These are phyloP conservation scores for Neofusicoccum parvum DNA, from an alignment of 2,329 filamentous ascomycete genomes.

Conservation along the genomic window DNA sequence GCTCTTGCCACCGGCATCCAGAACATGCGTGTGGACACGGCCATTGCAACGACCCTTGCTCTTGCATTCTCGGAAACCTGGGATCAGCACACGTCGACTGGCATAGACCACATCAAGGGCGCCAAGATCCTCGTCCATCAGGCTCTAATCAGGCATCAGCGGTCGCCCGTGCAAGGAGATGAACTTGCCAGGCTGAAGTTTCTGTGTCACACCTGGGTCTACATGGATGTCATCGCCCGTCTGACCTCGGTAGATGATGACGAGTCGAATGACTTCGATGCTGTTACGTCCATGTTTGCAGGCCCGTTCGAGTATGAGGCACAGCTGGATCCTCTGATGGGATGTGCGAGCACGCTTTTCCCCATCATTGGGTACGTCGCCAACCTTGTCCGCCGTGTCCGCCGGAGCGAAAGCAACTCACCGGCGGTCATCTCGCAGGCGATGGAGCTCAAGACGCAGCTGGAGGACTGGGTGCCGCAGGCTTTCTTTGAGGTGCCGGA, in stretches of 20 bases:
- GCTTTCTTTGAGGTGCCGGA: conserved; percentile 62
- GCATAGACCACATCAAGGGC: conserved; percentile 69
- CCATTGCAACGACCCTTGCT: conserved; percentile 69
- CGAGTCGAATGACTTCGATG: conserved; percentile 55
- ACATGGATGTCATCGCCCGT: conserved; percentile 72
- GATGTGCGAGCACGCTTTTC: conserved; percentile 68
- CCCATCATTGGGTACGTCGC: conserved; percentile 68
- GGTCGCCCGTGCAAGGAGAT: conserved; percentile 39
- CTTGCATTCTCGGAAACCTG: conserved; percentile 72
- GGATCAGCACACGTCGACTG: conserved; percentile 69
- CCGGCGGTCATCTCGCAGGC: conserved; percentile 64
- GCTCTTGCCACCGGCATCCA: conserved; percentile 62
- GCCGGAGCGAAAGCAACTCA: conserved; percentile 58
- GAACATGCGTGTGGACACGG: conserved; percentile 65
- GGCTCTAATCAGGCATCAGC: conserved; percentile 54
- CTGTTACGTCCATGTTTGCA: conserved; percentile 40
- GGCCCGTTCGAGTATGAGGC: conserved; percentile 44
- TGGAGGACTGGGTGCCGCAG: conserved; percentile 65
- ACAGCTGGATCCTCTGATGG: conserved; percentile 71
- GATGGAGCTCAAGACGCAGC: conserved; percentile 60
- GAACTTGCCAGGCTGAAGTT: conserved; percentile 63
- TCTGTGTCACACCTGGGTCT: conserved; percentile 71
- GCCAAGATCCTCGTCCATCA: conserved; percentile 66
- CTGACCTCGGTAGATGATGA: conserved; percentile 65
- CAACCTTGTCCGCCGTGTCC: conserved; percentile 65